phyloP scores from a whole-genome alignment of 2,329 filamentous ascomycete genomes.

The Annulohypoxylon truncatum region DNA sequence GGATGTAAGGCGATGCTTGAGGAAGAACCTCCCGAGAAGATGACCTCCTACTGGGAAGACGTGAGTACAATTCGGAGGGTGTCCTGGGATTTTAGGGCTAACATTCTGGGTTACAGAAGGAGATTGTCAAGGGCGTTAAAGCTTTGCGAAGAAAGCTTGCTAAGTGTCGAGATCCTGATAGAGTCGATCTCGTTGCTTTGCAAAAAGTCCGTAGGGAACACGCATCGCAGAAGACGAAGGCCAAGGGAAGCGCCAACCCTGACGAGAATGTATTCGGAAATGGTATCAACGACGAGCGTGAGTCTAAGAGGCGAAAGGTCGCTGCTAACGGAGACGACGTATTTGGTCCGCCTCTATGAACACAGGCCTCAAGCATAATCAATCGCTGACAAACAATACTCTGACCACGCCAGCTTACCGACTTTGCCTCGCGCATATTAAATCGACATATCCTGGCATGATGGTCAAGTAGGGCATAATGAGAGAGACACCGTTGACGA shows the following conservation, averaged over 20 bases:
- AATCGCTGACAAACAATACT: not conserved
- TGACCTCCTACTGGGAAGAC: constrained; percentile 65
- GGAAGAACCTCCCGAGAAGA: constrained; percentile 67
- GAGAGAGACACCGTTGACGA: not conserved
- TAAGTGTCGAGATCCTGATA: constrained; percentile 78
- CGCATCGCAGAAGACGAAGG: constrained; percentile 55
- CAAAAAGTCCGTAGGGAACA: constrained; percentile 72
- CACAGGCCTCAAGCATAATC: not conserved
- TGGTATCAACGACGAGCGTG: constrained; percentile 47
- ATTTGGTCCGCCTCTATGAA: constrained; percentile 47
- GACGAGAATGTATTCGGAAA: constrained; percentile 63
- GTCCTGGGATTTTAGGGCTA: constrained; percentile 46
- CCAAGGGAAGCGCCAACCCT: constrained; percentile 53
- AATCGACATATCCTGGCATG: not conserved
- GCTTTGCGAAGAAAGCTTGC: constrained; percentile 76
- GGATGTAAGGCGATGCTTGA: constrained; percentile 66
- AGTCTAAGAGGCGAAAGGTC: constrained; percentile 56
- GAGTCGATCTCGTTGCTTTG: constrained; percentile 76
- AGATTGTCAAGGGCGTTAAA: constrained; percentile 62
- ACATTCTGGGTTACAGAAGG: constrained; percentile 51
- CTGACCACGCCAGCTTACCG: not conserved
- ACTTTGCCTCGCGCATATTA: not conserved
- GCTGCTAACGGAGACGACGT: constrained; percentile 38
- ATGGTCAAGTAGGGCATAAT: not conserved
- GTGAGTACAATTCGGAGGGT: constrained; percentile 50